phyloP scores from a whole-genome alignment of 2,329 filamentous ascomycete species.

The Penicillium sp. region DNA sequence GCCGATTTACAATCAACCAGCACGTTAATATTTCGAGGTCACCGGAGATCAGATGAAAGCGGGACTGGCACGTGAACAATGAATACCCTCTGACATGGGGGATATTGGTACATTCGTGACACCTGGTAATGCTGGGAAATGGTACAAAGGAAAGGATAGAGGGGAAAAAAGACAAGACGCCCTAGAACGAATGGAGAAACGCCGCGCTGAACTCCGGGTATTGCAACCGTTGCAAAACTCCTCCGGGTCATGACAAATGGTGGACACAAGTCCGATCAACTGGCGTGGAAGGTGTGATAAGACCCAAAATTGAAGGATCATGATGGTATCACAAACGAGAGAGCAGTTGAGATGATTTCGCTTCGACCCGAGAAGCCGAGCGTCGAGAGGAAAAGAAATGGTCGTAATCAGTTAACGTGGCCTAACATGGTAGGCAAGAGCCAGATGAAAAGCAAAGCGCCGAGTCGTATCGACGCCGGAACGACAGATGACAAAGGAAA shows the following conservation, averaged over 20 bases:
- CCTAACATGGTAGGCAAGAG: constrained; percentile 25
- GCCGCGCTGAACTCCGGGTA: constrained; percentile 29
- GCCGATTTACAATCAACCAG: neutral
- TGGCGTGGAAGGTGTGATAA: constrained; percentile 5
- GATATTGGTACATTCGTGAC: constrained; percentile 31
- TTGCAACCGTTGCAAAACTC: constrained; percentile 30
- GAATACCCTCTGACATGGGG: constrained; percentile 7
- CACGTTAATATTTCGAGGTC: neutral
- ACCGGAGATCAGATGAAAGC: constrained; percentile 2
- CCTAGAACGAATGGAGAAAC: constrained; percentile 24
- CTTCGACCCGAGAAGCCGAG: constrained; percentile 23
- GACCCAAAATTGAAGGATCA: constrained; percentile 8
- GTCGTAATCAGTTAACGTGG: constrained; percentile 31
- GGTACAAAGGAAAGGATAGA: constrained; percentile 30
- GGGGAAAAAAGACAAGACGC: constrained; percentile 10
- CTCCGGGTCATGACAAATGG: constrained; percentile 28
- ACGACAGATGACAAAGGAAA: constrained; percentile 33
- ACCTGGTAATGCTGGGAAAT: constrained; percentile 30
- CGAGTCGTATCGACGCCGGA: constrained; percentile 31
- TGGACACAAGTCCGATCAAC: constrained; percentile 16
- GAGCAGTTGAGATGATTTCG: constrained; percentile 17
- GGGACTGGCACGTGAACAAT: neutral
- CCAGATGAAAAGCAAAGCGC: constrained; percentile 25
- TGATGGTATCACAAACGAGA: constrained; percentile 15
- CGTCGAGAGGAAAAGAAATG: constrained; percentile 15